These are phyloP conservation scores for Lagenaria siceraria DNA, from an alignment of 306 rosid genomes.

Conservation along the genomic window DNA sequence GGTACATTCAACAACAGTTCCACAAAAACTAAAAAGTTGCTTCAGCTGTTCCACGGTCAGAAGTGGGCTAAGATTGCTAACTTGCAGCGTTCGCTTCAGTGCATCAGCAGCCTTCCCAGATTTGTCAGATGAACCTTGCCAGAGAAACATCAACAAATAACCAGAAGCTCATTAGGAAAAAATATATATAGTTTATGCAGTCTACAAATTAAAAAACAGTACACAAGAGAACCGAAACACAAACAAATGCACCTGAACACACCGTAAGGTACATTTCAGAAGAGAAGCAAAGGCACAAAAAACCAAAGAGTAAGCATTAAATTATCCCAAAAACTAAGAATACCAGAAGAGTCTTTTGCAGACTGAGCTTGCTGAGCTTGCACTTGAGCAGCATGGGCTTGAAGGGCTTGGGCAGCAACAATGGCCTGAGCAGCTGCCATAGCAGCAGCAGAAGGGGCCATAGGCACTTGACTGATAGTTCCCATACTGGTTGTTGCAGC, in stretches of 20 bases:
- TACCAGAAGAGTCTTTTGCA: conserved; percentile 75
- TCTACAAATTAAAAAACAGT: neutral
- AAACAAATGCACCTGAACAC: neutral
- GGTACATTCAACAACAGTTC: conserved; percentile 87
- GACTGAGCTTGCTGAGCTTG: conserved; percentile 63
- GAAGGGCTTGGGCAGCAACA: conserved; percentile 99
- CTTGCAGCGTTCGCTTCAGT: conserved; percentile 90
- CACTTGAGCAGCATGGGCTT: conserved; percentile 97
- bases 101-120: conserved; percentile 60
- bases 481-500: conserved; percentile 96
- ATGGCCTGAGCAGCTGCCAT: conserved; percentile 99
- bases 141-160: conserved; percentile 10
- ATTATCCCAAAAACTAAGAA: neutral
- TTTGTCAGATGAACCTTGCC: conserved; percentile 63
- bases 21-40: conserved; percentile 90
- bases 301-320: neutral
- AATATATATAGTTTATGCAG: neutral
- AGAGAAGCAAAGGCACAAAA: neutral
- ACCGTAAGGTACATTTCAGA: neutral
- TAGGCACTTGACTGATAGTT: conserved; percentile 85
- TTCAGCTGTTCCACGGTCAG: conserved; percentile 93
- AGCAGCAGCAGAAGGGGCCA: conserved; percentile 99
- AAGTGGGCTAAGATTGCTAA: conserved; percentile 98
- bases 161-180: neutral
- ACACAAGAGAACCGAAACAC: neutral